Base-by-base conservation (phyloP, 305 asterid species). In the Fraxinus greggii region DNA sequence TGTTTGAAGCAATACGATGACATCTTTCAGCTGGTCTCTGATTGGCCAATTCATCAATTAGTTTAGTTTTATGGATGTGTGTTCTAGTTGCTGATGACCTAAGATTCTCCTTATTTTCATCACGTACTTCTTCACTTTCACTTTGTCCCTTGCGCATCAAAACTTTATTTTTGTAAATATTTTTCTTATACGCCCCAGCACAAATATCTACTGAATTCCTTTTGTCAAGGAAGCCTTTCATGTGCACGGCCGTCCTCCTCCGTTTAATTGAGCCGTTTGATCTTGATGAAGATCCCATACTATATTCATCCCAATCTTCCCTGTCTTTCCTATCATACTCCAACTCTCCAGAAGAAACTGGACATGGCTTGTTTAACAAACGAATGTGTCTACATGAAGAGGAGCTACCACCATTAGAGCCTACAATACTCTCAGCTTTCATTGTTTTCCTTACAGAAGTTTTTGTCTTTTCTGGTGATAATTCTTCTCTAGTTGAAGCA, bases 41-140 rank as follows among this genome's bases (percentile, higher is more conserved):
- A 75, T 65, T 48, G 82, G 77, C 83, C 81, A 72, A 70, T 67
- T 76, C 65, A 69, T 79, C 81, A 48, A 38, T 38, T 78, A 69
- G 86, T 33, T 76, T 48, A 81, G 23, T 86, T 79, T 79, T 42
- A 78, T 70, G 84, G 65, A 72, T 80, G 82, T 75, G 67, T 12
- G 77, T 45, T 73, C 72, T 72, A 63, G 74, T 84, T 81, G 81
- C 69, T 4, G 59, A 76, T 61, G 70, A 54, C 74, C 89, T 81
- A 28, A 19, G 40, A 73, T 85, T 85, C 86, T 79, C 86, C 91
- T 81, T 86, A 80, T 54, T 59, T 78, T 80, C 89, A 70, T 35
- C 85, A 88, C 91, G 80, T 80, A 89, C 92, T 70, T 86, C 90
- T 9, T 90, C 90, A 12, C 85, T 83, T 26, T 79, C 90, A 78